These are phyloP conservation scores for Rossbeevera mucosa DNA, from an alignment of 768 basidiomycete genomes.

Conservation along the genomic window DNA sequence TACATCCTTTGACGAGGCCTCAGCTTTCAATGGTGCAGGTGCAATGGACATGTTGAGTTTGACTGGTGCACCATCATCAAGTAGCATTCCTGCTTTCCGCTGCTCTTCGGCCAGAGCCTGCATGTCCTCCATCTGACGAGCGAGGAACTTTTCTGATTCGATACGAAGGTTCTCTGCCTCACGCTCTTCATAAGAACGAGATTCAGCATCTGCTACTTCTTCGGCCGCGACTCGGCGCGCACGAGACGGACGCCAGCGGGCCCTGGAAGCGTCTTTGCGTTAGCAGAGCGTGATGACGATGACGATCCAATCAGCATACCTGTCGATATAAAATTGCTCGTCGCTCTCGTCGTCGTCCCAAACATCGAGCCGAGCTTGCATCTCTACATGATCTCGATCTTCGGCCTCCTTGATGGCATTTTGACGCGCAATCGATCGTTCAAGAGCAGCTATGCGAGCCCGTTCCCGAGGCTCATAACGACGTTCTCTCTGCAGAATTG, in stretches of 20 bases:
- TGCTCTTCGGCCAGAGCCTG: slow-evolving; percentile 88
- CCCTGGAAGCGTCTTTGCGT: slow-evolving; percentile 34
- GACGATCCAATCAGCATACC: slow-evolving; percentile 44
- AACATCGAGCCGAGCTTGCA: slow-evolving; percentile 75
- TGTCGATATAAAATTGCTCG: slow-evolving; percentile 88
- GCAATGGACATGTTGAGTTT: slow-evolving; percentile 75
- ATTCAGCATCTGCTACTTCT: slow-evolving; percentile 79
- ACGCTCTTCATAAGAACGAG: slow-evolving; percentile 75
- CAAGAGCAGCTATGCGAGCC: slow-evolving; percentile 68
- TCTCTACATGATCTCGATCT: slow-evolving; percentile 74
- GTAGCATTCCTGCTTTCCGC: slow-evolving; percentile 81
- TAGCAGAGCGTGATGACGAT: background rate
- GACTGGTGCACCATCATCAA: slow-evolving; percentile 90
- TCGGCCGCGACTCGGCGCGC: slow-evolving; percentile 69
- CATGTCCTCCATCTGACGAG: slow-evolving; percentile 94
- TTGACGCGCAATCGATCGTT: slow-evolving; percentile 71
- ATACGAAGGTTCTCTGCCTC: slow-evolving; percentile 83
- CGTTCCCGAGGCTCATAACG: slow-evolving; percentile 91
- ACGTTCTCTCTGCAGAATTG: slow-evolving; percentile 68
- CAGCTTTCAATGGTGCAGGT: slow-evolving; percentile 42
- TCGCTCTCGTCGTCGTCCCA: slow-evolving; percentile 94
- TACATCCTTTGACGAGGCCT: slow-evolving; percentile 41
- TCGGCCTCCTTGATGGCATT: slow-evolving; percentile 69
- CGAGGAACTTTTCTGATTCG: slow-evolving; percentile 92
- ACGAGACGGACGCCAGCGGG: slow-evolving; percentile 81